These are phyloP conservation scores for Serendipita sp. DNA, from an alignment of 768 basidiomycete species.

Conservation along the genomic window DNA sequence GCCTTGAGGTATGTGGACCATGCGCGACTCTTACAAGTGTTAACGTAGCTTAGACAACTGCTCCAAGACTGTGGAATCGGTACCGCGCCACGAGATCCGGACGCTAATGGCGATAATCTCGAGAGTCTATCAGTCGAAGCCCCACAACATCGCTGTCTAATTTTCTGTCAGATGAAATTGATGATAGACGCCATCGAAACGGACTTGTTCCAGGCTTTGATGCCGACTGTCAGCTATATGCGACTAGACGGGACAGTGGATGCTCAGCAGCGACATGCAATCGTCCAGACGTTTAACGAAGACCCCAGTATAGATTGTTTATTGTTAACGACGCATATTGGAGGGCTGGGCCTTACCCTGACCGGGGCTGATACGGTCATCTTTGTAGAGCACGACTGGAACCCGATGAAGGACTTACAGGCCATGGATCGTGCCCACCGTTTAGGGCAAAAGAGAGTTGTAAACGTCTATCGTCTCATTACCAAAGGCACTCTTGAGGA, in stretches of 20 bases:
- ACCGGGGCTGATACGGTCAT: constrained; percentile 99
- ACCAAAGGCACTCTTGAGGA: constrained; percentile 96
- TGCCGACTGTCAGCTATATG: constrained; percentile 98
- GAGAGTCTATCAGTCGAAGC: constrained; percentile 25
- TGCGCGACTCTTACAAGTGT: neutral
- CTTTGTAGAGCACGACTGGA: constrained; percentile 99
- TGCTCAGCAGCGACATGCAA: constrained; percentile 81
- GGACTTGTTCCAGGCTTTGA: constrained; percentile 75
- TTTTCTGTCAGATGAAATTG: constrained; percentile 98
- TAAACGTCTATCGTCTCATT: constrained; percentile 94
- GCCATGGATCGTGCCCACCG: constrained; percentile 99
- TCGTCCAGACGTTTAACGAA: constrained; percentile 95
- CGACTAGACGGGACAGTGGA: constrained; percentile 89
- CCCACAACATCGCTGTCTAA: constrained; percentile 97
- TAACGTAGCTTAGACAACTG: constrained; percentile 51
- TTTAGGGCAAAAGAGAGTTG: constrained; percentile 96
- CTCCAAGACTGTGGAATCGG: constrained; percentile 92
- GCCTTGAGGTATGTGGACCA: constrained; percentile 56
- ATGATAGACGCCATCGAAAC: constrained; percentile 97
- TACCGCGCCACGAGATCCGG: constrained; percentile 33
- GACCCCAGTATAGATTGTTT: constrained; percentile 97
- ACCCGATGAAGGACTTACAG: constrained; percentile 98
- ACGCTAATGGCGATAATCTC: constrained; percentile 37
- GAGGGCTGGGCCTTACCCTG: constrained; percentile 85
- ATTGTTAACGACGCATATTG: constrained; percentile 90